Base-by-base conservation (phyloP, 2,329 filamentous ascomycete species). In the Monosporascus sp. region DNA sequence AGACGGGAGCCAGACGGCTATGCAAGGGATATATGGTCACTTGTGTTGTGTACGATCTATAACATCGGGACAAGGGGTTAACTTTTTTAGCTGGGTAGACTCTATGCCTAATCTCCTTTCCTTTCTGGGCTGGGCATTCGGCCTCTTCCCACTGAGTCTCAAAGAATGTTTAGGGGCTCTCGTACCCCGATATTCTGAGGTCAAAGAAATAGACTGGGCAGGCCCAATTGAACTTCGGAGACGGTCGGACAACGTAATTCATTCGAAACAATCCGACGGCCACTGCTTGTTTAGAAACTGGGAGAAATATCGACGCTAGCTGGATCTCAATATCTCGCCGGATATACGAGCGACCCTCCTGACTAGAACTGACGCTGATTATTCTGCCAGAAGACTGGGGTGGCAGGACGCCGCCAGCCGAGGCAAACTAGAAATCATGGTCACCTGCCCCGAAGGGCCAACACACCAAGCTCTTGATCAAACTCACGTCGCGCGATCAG, bases 21-120 rank as follows among this genome's bases (percentile, higher is more conserved):
- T 7, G 43, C 43, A 18, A 51, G 54, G 22, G 56, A 54, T 18
- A 54, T 58, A 22, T 56, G 52, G 52, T 52, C 52, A n/a, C 20
- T 54, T 7, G 54, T n/a, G 15, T 44, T 15, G n/a, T 44, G 50
- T 17, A 51, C 48, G 1, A 53, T 56, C n/a, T 50, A 56, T 24
- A 24, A 50, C 11, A 35, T 58, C n/a, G 47, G 50, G 44, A 52
- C 50, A 2, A 17, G 25, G 0, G 54, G 48, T 5, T 25, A 22
- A 25, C 51, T 56, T 3, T 3, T 22, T 56, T n/a, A 49, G 39
- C 5, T 1, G 18, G 5, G 27, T 56, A 11, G 14, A 38, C 24
- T 58, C 56, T 7, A 53, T 31, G 20, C 47, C 54, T 5, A 52
- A 50, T 37, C n/a, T 53, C 3, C 44, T 58, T 5, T 51, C 48